phyloP scores from a whole-genome alignment of 805 yeast species.

The Zygosaccharomyces rouxii region DNA sequence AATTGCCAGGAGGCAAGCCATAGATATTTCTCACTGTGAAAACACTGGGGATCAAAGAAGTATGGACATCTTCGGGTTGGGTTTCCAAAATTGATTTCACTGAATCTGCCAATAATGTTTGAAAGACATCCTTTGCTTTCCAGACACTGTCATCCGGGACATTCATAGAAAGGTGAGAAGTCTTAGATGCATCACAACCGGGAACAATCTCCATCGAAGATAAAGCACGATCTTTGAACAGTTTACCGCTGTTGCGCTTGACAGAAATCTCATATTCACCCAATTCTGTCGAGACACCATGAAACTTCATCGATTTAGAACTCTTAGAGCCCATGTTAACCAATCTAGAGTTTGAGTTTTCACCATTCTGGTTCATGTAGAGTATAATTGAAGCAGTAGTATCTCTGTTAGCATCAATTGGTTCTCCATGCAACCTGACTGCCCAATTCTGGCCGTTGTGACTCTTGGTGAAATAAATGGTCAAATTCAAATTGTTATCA shows the following conservation, averaged over 20 bases:
- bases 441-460: conserved; percentile 77
- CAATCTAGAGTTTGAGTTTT: conserved; percentile 30
- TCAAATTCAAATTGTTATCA: conserved; percentile 56
- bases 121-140: conserved; percentile 73
- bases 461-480: conserved; percentile 72
- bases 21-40: conserved; percentile 56
- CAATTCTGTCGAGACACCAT: conserved; percentile 58
- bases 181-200: conserved; percentile 50
- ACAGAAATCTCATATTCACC: conserved; percentile 61
- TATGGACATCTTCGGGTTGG: conserved; percentile 22
- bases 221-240: conserved; percentile 25
- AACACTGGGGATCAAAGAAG: conserved; percentile 38
- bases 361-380: conserved; percentile 71
- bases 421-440: conserved; percentile 60
- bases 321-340: conserved; percentile 29
- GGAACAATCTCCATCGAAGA: conserved; percentile 32
- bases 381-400: conserved; percentile 63
- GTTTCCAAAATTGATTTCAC: conserved; percentile 41
- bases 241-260: conserved; percentile 46
- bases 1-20: conserved; percentile 58
- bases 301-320: conserved; percentile 28
- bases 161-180: conserved; percentile 63
- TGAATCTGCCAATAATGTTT: conserved; percentile 65
- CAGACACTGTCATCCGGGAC: conserved; percentile 72
- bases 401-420: conserved; percentile 46